phyloP scores from a whole-genome alignment of 352 stramenopile genomes.

The Phytophthora capsici region DNA sequence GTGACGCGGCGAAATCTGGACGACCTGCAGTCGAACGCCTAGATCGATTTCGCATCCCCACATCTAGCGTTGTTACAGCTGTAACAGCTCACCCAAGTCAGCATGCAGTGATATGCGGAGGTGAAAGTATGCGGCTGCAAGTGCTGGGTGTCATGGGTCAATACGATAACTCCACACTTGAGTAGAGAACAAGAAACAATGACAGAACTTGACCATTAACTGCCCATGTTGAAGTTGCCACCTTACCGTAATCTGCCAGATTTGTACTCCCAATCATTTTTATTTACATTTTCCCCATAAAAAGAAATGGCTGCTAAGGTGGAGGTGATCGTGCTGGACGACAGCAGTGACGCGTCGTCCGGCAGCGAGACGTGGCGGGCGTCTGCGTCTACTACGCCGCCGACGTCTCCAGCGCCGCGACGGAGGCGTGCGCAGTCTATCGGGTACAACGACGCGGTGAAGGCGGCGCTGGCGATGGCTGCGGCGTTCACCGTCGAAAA shows the following conservation, averaged over 20 bases:
- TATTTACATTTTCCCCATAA: background rate
- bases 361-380: conserved; percentile 12
- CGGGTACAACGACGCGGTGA: conserved; percentile 36
- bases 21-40: conserved; percentile 37
- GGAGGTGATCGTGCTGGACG: conserved; percentile 42
- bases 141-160: conserved; percentile 35
- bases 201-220: background rate
- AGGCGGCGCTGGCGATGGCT: conserved; percentile 39
- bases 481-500: conserved; percentile 20
- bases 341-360: conserved; percentile 37
- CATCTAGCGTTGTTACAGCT: conserved; percentile 49
- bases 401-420: background rate
- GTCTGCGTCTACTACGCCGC: conserved; percentile 12
- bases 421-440: conserved; percentile 14
- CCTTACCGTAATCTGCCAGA: background rate
- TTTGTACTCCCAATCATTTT: conserved; percentile 4
- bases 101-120: conserved; percentile 54
- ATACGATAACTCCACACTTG: background rate
- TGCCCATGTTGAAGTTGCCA: background rate
- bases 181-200: background rate
- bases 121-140: conserved; percentile 47
- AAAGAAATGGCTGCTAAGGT: conserved; percentile 8
- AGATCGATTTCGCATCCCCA: conserved; percentile 61
- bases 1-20: background rate
- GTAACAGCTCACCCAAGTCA: conserved; percentile 52